Conservation (phyloP, 805 yeast genomes). For the Lipomyces kockii region DNA sequence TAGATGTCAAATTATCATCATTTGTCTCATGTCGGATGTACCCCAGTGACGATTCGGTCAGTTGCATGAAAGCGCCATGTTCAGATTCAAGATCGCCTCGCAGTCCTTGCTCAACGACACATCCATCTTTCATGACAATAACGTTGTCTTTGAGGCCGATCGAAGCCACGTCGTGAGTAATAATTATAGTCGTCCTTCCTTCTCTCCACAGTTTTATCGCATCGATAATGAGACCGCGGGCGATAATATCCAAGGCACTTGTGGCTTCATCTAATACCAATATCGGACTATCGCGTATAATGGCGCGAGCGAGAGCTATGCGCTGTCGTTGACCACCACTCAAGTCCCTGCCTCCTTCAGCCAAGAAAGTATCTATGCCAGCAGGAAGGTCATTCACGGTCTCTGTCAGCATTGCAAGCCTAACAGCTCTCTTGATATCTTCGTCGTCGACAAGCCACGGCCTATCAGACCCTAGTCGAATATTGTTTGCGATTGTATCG, state of each 20-base stretch:
- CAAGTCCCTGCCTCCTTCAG: slow-evolving; percentile 53
- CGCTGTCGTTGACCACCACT: slow-evolving; percentile 95
- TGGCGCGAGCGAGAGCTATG: slow-evolving; percentile 83
- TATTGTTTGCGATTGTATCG: slow-evolving; percentile 65
- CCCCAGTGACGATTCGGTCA: slow-evolving; percentile 12
- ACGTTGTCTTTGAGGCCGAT: slow-evolving; percentile 64
- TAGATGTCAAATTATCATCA: neutral
- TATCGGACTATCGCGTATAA: slow-evolving; percentile 70
- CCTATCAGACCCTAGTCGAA: slow-evolving; percentile 54
- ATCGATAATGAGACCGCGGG: slow-evolving; percentile 53
- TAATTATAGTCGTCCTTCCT: slow-evolving; percentile 73
- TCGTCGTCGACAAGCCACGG: slow-evolving; percentile 40
- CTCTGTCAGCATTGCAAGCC: slow-evolving; percentile 57
- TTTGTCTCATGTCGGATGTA: neutral
- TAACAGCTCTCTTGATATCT: slow-evolving; percentile 52
- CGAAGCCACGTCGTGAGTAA: slow-evolving; percentile 76
- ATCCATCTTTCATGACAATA: slow-evolving; percentile 63
- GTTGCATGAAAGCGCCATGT: slow-evolving; percentile 17
- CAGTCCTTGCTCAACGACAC: slow-evolving; percentile 53
- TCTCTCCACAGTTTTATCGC: slow-evolving; percentile 63
- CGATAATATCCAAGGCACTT: slow-evolving; percentile 72
- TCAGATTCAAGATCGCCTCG: slow-evolving; percentile 45
- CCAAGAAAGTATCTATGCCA: slow-evolving; percentile 60
- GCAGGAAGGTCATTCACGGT: slow-evolving; percentile 56
- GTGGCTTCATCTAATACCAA: slow-evolving; percentile 84